Percentiles rank a stretch among this genome's conserved stretches.
These are phyloP conservation scores for Myxozyma melibiosi DNA, from an alignment of 805 yeast genomes.

Conservation along the genomic window DNA sequence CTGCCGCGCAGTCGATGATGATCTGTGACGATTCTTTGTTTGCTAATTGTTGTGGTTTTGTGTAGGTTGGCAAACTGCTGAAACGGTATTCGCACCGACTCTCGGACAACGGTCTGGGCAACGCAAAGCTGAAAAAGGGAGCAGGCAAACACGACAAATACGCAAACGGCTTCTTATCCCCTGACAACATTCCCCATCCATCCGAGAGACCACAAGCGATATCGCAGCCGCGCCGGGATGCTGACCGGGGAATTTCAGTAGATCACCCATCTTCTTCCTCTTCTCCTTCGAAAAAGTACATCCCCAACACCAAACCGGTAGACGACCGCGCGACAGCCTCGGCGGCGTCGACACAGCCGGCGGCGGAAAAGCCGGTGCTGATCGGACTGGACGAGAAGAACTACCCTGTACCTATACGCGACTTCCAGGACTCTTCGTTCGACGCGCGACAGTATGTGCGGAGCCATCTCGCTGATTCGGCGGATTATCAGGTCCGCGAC, in stretches of 20 bases:
- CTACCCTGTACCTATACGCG: slow-evolving; percentile 22
- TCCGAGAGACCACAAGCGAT: background rate
- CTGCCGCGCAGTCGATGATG: no score
- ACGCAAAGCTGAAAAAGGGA: slow-evolving; percentile 4
- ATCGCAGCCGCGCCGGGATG: background rate
- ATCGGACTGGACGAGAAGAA: slow-evolving; percentile 20
- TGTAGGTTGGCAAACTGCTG: slow-evolving; percentile 32
- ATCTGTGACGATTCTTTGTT: background rate
- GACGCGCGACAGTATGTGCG: slow-evolving; percentile 10
- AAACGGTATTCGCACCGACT: slow-evolving; percentile 28
- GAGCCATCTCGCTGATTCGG: slow-evolving; percentile 14
- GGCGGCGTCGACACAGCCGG: background rate
- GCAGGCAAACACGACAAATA: slow-evolving; percentile 17
- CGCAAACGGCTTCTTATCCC: slow-evolving; percentile 9
- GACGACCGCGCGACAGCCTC: background rate
- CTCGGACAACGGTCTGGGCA: background rate
- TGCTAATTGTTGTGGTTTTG: background rate
- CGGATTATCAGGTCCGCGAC: slow-evolving; percentile 29
- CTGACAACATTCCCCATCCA: slow-evolving; percentile 8
- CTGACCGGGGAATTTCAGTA: background rate
- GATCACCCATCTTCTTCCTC: background rate
- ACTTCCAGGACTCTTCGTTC: slow-evolving; percentile 19
- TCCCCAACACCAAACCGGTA: background rate
- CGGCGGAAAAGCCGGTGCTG: slow-evolving; percentile 6
- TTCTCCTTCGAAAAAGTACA: background rate